Base-by-base conservation (phyloP, 352 stramenopile genomes). In the Pythium aquatile region DNA sequence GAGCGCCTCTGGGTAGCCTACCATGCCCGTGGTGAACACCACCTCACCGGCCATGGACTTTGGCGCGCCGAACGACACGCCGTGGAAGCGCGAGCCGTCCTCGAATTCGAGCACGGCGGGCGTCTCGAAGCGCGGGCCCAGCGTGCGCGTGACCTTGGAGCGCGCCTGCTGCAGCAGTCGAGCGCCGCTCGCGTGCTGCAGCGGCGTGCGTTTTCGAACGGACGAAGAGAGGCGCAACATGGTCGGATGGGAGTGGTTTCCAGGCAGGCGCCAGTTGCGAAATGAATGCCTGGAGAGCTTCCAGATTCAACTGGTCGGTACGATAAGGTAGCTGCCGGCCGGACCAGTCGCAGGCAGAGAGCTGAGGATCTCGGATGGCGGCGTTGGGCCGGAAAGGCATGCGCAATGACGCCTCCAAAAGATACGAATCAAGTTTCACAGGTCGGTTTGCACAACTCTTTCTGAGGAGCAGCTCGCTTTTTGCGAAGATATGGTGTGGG, bases 1-100 rank as follows among this genome's bases (percentile, higher is more conserved):
- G 62, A 99, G 85, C 39, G 91, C 93, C 78, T 99, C 97, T 14
- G 97, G 94, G 85, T 99, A 99, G 60, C 97, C 97, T 47, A 99
- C 97, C 97, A 99, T 99, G 63, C 96, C 96, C 39, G 97, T 99
- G 66, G 97, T 98, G 76, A 99, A 99, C 10, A 99, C 97, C 63
- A 99, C 95, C 81, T 99, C 97, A 47, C 97, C 97, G 24, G 86
- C 88, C 70, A 97, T 87, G 62, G 79, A 86, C 47, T 79, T 84
- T 54, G 88, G 82, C 30, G 87, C 87, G 51, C 87, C 87, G 55
- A 96, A 96, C 55, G 83, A 91, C 58, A 93, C 79, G 46, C 87
- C 87, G 47, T 79, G 74, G 74, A 87, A 93, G 61, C 82, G 78
- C 54, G 85, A 78, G 61, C 87, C 87, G 39, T 94, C 87, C 51